phyloP scores from a whole-genome alignment of 768 basidiomycete genomes.

The Macrolepiota albuminosa region DNA sequence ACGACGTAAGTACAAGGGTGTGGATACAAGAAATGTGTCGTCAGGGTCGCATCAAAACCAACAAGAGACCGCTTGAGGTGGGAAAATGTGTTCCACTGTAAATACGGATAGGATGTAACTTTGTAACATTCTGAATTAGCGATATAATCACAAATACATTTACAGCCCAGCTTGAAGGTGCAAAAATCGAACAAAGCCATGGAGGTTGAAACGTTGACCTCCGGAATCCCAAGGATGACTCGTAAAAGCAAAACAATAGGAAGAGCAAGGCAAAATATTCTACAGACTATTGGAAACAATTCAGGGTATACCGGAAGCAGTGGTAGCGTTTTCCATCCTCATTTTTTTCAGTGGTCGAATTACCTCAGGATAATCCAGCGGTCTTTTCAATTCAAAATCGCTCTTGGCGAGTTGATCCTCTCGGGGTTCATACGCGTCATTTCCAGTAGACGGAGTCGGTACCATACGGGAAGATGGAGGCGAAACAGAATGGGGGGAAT shows the following conservation, averaged over 20 bases:
- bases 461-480: conserved; percentile 54
- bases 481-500: conserved; percentile 45
- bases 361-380: conserved; percentile 48
- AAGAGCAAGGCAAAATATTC: conserved; percentile 30
- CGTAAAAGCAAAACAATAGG: conserved; percentile 20
- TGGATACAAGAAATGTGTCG: conserved; percentile 7
- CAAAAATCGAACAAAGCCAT: conserved; percentile 13
- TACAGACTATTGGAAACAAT: conserved; percentile 27
- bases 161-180: conserved; percentile 19
- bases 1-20: conserved; percentile 3
- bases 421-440: conserved; percentile 31
- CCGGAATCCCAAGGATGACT: conserved; percentile 18
- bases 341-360: conserved; percentile 65
- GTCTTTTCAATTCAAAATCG: conserved; percentile 58
- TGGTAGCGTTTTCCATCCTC: conserved; percentile 52
- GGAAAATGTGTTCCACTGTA: conserved; percentile 15
- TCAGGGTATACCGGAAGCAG: conserved; percentile 52
- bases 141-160: conserved; percentile 24
- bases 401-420: conserved; percentile 39
- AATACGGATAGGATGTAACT: not conserved
- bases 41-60: conserved; percentile 14
- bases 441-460: conserved; percentile 41
- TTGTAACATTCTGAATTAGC: conserved; percentile 10
- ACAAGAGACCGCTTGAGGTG: conserved; percentile 8
- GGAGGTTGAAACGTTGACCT: conserved; percentile 14